These are phyloP conservation scores for Tubosaeta sp. DNA, from an alignment of 768 basidiomycete species.

Conservation along the genomic window DNA sequence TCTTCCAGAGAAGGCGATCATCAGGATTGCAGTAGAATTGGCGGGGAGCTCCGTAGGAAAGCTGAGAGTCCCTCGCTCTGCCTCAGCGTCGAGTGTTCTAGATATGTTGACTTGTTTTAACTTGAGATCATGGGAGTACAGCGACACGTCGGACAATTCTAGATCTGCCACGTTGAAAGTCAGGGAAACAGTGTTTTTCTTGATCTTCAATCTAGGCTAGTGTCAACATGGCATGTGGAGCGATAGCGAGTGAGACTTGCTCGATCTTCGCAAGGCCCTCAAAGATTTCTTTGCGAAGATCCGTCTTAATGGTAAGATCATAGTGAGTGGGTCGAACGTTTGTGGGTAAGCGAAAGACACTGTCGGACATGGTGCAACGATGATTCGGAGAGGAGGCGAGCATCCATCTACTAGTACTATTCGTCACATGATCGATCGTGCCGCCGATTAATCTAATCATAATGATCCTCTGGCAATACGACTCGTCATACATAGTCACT, in stretches of 20 bases:
- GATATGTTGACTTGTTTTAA: conserved; percentile 42
- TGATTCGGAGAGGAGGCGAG: no score
- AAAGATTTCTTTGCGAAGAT: conserved; percentile 74
- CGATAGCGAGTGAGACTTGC: conserved; percentile 34
- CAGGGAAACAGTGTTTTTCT: conserved; percentile 54
- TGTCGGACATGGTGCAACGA: conserved; percentile 8
- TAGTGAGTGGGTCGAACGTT: conserved; percentile 72
- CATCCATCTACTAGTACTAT: no score
- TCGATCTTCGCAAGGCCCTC: conserved; percentile 71
- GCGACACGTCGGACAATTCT: conserved; percentile 49
- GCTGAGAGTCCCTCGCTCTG: conserved; percentile 61
- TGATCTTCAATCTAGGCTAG: conserved; percentile 53
- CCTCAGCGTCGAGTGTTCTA: conserved; percentile 51
- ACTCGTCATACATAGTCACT: neutral
- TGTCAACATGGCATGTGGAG: neutral
- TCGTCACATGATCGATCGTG: no score
- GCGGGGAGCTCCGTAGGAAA: conserved; percentile 59
- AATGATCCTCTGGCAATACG: neutral
- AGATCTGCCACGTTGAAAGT: conserved; percentile 65
- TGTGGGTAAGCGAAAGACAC: conserved; percentile 52
- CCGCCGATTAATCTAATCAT: neutral
- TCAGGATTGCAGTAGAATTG: conserved; percentile 66
- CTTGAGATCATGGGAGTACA: conserved; percentile 54
- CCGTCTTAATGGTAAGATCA: conserved; percentile 73
- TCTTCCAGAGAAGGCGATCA: conserved; percentile 62